Evolutionary conservation across 1,284 basidiomycete genomes (phyloP).

Genomic region (Ganoderma lucidum): DNA sequence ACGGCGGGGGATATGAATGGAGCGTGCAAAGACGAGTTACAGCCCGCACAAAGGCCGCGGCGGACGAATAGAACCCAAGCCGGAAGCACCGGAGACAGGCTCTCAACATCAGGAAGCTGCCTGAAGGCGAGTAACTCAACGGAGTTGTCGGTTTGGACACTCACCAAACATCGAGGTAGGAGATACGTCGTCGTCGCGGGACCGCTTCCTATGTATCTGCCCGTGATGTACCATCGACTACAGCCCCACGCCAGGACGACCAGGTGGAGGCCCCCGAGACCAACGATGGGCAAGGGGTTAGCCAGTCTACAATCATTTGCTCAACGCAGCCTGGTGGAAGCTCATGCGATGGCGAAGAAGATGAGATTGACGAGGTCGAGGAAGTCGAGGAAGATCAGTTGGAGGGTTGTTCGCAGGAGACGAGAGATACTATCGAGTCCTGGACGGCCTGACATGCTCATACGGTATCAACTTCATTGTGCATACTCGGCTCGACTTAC

Average conservation of each 20-base stretch:
- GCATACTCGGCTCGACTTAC: background rate
- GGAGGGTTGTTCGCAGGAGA: slow-evolving; percentile 43
- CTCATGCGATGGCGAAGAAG: background rate
- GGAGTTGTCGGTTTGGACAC: no score
- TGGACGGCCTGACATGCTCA: slow-evolving; percentile 44
- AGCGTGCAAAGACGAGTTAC: background rate
- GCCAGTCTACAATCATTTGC: background rate
- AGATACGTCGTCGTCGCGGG: background rate
- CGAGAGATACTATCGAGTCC: slow-evolving; percentile 61
- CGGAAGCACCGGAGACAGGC: background rate
- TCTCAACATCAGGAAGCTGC: background rate
- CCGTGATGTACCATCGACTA: background rate
- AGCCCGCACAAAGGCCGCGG: background rate
- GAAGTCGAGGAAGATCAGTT: slow-evolving; percentile 28
- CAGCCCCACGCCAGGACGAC: background rate
- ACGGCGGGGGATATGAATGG: background rate
- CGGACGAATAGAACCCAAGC: no score
- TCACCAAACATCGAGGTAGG: background rate
- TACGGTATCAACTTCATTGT: background rate
- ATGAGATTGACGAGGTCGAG: slow-evolving; percentile 18
- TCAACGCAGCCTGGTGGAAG: background rate
- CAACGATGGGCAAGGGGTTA: background rate
- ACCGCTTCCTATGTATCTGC: background rate
- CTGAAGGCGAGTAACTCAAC: background rate
- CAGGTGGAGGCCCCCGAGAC: no score